Evolutionary conservation across 768 basidiomycete genomes (phyloP), one percentile per base, ranked within the genome.

Genomic region (Hygrocybe punicea): DNA sequence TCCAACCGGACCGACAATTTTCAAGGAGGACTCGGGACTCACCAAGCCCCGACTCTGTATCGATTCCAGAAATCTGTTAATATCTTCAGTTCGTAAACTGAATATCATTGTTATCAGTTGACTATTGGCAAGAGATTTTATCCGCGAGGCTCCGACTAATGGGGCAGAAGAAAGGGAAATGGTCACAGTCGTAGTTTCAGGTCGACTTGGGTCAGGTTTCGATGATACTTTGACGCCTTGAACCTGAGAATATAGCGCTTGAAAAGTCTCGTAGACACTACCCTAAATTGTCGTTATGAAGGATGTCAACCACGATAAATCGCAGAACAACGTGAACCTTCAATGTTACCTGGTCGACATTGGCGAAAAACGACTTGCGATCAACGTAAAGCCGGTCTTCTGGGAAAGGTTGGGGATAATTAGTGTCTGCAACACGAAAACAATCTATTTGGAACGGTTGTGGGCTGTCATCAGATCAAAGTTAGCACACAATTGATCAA

Each of bases 371-470:
- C 3, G 70, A 73, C 46, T 68, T 73, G 24, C 71, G 73, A 58
- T 87, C 85, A 49, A 83, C 64, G 61, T 81, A 82, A 47, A 87
- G 59, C 25, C 79, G 73, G 55, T 81, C 79, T 0, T 76, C 66
- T 2, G 67, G 63, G 49, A 75, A 74, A 39, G 73, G 61, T 36
- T 64, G 46, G 3, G 55, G 57, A 42, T 59, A 59, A n/a, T 29
- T 56, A 13, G 42, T 48, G 35, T 52, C 74, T 55, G 74, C 72
- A 9, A 78, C 65, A 8, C 62, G 58, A 57, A 85, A 73, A 44
- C 75, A 67, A 10, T 68, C 65, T 14, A 78, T 69, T 36, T 72
- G 66, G 60, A 87, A 85, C 10, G 84, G 81, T 56, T 87, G 86
- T 10, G 86, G 85, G 60, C 86, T 87, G 49, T 6, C 39, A 21